These are phyloP conservation scores for Saccharomycopsis vini DNA, from an alignment of 805 yeast genomes.

Conservation along the genomic window DNA sequence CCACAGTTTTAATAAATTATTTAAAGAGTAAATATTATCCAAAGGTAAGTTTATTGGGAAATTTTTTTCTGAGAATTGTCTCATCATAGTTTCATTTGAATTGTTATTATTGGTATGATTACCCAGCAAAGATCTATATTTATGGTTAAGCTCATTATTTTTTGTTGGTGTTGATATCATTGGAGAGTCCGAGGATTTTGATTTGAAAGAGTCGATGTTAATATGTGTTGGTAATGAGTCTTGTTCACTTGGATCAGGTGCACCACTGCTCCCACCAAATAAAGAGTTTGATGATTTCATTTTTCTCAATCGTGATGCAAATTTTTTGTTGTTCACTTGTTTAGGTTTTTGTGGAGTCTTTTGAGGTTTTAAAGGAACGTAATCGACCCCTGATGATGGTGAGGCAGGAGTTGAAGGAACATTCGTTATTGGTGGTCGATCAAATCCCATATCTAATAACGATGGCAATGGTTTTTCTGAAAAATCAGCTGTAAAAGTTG, in stretches of 20 bases:
- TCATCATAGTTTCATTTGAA: neutral
- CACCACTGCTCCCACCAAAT: neutral
- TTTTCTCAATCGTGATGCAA: neutral
- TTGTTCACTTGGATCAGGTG: neutral
- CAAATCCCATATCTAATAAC: too few relatives aligned
- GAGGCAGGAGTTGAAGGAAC: neutral
- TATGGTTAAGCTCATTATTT: too few relatives aligned
- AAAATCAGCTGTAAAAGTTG: too few relatives aligned
- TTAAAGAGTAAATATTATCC: slow-evolving; percentile 7
- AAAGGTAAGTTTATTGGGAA: slow-evolving; percentile 9
- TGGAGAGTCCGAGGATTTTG: neutral
- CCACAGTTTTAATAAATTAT: slow-evolving; percentile 8
- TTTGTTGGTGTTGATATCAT: too few relatives aligned
- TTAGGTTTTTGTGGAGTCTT: neutral
- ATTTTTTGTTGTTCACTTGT: neutral
- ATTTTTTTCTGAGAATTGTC: slow-evolving; percentile 6
- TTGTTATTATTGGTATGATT: too few relatives aligned
- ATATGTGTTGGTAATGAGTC: neutral
- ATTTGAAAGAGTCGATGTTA: neutral
- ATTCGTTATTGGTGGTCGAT: neutral
- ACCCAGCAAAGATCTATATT: too few relatives aligned
- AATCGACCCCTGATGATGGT: too few relatives aligned
- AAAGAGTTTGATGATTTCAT: slow-evolving; percentile 6
- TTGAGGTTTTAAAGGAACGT: too few relatives aligned
- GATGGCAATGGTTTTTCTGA: too few relatives aligned